Percentiles rank a stretch among this genome's conserved stretches.
Evolutionary conservation across 192 early-diverging fungal genomes (phyloP).

Genomic region (Dissophora ornata): DNA sequence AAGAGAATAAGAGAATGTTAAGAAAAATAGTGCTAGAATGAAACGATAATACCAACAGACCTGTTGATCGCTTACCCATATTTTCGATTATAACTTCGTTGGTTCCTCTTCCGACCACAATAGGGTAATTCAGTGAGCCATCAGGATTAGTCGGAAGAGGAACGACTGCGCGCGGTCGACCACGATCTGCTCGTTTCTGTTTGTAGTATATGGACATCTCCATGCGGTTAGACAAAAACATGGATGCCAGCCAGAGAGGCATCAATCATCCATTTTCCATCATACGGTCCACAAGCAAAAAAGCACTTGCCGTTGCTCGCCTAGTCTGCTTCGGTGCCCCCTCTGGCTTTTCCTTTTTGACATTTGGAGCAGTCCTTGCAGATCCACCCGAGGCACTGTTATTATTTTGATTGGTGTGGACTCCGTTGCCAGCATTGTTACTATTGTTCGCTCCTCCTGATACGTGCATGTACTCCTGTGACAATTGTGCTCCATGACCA

Average conservation of each 20-base stretch:
- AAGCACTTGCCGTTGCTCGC: slow-evolving; percentile 43
- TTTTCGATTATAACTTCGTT: slow-evolving; percentile 70
- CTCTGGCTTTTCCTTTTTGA: slow-evolving; percentile 32
- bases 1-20: background rate
- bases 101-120: slow-evolving; percentile 68
- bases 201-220: too few relatives aligned
- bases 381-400: background rate
- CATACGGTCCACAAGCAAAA: too few relatives aligned
- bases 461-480: background rate
- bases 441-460: background rate
- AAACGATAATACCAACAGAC: too few relatives aligned
- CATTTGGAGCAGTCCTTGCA: slow-evolving; percentile 1
- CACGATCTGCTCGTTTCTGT: slow-evolving; percentile 68
- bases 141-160: slow-evolving; percentile 63
- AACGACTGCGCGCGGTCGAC: slow-evolving; percentile 66
- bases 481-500: slow-evolving; percentile 2
- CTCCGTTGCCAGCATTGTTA: background rate
- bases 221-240: too few relatives aligned
- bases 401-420: slow-evolving; percentile 1
- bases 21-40: background rate
- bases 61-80: slow-evolving; percentile 59
- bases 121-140: slow-evolving; percentile 66
- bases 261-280: too few relatives aligned
- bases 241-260: background rate
- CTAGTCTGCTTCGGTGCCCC: slow-evolving; percentile 42